phyloP scores from a whole-genome alignment of 1,284 basidiomycete species.

The Fomitiporia mediterranea region DNA sequence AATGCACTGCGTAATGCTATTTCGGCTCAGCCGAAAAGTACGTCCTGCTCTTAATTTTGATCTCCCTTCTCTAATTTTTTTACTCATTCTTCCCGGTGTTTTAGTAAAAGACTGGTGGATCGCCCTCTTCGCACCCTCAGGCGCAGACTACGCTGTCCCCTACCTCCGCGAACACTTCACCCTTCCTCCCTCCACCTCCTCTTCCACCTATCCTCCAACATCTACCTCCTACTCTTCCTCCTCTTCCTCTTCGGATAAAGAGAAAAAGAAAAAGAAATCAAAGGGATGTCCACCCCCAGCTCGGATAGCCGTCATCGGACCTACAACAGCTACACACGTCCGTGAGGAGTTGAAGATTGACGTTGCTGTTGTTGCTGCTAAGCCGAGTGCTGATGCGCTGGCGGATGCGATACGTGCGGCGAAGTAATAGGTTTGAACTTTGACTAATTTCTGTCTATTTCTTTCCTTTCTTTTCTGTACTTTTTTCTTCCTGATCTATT shows the following conservation, averaged over 20 bases:
- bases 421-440: not conserved
- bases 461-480: too few relatives aligned
- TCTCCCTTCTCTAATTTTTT: not conserved
- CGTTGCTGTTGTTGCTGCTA: conserved; percentile 51
- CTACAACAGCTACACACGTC: conserved; percentile 55
- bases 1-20: conserved; percentile 39
- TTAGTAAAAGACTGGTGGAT: conserved; percentile 52
- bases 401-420: conserved; percentile 32
- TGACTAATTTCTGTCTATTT: too few relatives aligned
- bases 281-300: conserved; percentile 20
- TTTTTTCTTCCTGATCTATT: too few relatives aligned
- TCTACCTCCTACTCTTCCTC: not conserved
- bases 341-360: conserved; percentile 38
- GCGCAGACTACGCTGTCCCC: conserved; percentile 54
- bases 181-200: conserved; percentile 21
- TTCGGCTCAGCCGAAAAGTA: conserved; percentile 26
- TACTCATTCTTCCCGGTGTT: not conserved
- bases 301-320: conserved; percentile 59
- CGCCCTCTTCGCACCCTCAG: conserved; percentile 71
- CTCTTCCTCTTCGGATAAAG: not conserved
- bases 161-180: conserved; percentile 43
- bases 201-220: not conserved
- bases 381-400: conserved; percentile 53
- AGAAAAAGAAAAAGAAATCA: conserved; percentile 10
- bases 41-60: conserved; percentile 21